Evolutionary conservation across 2,329 filamentous ascomycete genomes (phyloP), one percentile per base, ranked within the genome.

Genomic region (Emmonsia crescens): DNA sequence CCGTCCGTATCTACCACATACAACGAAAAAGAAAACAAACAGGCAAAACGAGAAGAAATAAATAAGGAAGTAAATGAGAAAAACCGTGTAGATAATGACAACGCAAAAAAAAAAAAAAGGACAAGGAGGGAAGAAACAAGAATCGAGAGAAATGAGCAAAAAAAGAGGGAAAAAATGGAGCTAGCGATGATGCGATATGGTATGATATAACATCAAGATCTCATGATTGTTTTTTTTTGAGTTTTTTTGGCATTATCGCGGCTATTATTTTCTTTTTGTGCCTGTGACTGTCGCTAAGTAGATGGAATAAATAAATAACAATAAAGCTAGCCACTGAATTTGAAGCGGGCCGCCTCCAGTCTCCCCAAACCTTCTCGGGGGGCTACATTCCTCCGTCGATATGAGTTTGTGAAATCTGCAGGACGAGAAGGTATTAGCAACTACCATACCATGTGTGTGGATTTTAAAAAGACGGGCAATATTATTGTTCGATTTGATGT

Each of bases 301-400:
- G 19, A 51, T 36, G 14, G 27, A 49, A 38, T 2, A n/a, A 27
- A 16, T 19, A 36, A 57, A 31, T 27, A 46, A 31, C 21, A 57
- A 36, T 42, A 29, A 57, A 57, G 12, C 55, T 71, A 85, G 63
- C 83, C 83, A 62, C 77, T 78, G 72, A 96, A 97, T 68, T 89
- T 88, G 78, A 97, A 97, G 66, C 89, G 85, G 27, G 88, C 85
- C 29, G 91, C 91, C 76, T 96, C 91, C 62, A 97, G 78, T 71
- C 91, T 83, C 3, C 93, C 93, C 49, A 97, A 79, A 0, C 93
- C 93, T 72, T 97, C 93, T 64, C 93, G 81, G 6, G 94, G 94
- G n/a, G 94, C 93, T 55, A 99, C 89, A 71, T 99, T 96, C 65
- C 95, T 84, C 71, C 95, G 83, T 58, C 95, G 85, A 75, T 99